phyloP scores from a whole-genome alignment of 805 yeast species.

The Saccharomycopsis amapae region DNA sequence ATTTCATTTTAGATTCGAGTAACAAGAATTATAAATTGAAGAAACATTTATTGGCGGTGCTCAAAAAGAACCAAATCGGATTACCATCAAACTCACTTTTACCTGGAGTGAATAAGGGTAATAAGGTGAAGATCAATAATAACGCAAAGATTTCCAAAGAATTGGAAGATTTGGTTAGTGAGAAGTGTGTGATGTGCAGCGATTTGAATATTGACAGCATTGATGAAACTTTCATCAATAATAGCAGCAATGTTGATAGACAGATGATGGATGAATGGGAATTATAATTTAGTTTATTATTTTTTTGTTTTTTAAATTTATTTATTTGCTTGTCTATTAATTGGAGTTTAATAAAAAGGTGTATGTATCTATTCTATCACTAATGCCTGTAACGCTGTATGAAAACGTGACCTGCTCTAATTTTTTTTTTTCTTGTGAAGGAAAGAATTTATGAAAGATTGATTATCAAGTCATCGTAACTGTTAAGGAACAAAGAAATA shows the following conservation, averaged over 20 bases:
- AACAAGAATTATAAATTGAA: conserved; percentile 63
- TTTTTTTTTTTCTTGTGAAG: too few relatives aligned
- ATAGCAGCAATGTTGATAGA: conserved; percentile 5
- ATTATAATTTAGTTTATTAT: conserved; percentile 3
- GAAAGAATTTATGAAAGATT: too few relatives aligned
- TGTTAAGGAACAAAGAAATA: too few relatives aligned
- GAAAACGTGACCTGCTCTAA: too few relatives aligned
- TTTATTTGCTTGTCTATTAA: not conserved
- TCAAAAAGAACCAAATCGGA: conserved; percentile 28
- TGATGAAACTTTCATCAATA: conserved; percentile 47
- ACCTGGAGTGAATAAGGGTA: conserved; percentile 17
- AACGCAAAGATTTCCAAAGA: conserved; percentile 32
- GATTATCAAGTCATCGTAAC: too few relatives aligned
- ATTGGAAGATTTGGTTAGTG: conserved; percentile 51
- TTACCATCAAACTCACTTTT: not conserved
- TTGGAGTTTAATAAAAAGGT: not conserved
- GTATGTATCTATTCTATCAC: too few relatives aligned
- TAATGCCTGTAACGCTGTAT: too few relatives aligned
- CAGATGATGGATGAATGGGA: conserved; percentile 19
- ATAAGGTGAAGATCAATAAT: conserved; percentile 25
- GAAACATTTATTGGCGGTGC: conserved; percentile 42
- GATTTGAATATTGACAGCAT: conserved; percentile 63
- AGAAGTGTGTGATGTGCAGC: conserved; percentile 71
- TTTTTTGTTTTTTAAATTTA: not conserved
- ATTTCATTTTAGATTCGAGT: conserved; percentile 49